phyloP scores from a whole-genome alignment of 1,284 basidiomycete genomes.

The Vanrija sp. region DNA sequence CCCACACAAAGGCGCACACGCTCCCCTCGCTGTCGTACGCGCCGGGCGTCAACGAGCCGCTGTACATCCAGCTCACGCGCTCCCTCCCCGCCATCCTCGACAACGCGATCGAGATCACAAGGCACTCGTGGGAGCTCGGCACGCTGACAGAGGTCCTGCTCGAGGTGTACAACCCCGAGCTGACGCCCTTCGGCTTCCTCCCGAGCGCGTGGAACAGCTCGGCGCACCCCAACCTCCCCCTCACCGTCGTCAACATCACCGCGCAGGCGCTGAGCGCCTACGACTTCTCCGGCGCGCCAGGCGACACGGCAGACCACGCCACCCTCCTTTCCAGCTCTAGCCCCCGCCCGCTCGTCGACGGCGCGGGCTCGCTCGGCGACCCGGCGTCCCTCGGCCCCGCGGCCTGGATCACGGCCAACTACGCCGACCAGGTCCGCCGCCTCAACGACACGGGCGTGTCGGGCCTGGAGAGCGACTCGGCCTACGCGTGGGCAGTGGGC shows the following conservation, averaged over 20 bases:
- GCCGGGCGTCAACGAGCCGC: constrained; percentile 8
- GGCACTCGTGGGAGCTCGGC: constrained; percentile 36
- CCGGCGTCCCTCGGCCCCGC: constrained; percentile 25
- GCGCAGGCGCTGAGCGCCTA: constrained; percentile 12
- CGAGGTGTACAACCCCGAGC: constrained; percentile 27
- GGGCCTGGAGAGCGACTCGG: constrained; percentile 3
- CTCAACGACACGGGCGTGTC: neutral
- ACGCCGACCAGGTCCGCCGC: constrained; percentile 9
- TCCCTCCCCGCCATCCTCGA: constrained; percentile 18
- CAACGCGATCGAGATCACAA: constrained; percentile 20
- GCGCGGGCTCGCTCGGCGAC: constrained; percentile 32
- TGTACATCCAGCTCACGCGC: constrained; percentile 14
- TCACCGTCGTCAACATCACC: constrained; percentile 1
- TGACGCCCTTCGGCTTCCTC: constrained; percentile 19
- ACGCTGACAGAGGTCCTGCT: constrained; percentile 24
- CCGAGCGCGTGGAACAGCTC: constrained; percentile 6
- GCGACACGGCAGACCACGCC: neutral
- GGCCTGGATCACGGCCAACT: constrained; percentile 27
- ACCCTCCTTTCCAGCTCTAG: neutral
- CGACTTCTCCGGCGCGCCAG: constrained; percentile 18
- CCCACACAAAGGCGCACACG: neutral
- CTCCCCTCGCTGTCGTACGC: constrained; percentile 9
- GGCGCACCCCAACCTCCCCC: neutral
- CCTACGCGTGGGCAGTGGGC: constrained; percentile 34
- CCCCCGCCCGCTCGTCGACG: constrained; percentile 20